A percentile compares a stretch with the other conserved stretches of the same genome.
phyloP scores from a whole-genome alignment of 2,329 filamentous ascomycete species.

The Fusarium buxicola region DNA sequence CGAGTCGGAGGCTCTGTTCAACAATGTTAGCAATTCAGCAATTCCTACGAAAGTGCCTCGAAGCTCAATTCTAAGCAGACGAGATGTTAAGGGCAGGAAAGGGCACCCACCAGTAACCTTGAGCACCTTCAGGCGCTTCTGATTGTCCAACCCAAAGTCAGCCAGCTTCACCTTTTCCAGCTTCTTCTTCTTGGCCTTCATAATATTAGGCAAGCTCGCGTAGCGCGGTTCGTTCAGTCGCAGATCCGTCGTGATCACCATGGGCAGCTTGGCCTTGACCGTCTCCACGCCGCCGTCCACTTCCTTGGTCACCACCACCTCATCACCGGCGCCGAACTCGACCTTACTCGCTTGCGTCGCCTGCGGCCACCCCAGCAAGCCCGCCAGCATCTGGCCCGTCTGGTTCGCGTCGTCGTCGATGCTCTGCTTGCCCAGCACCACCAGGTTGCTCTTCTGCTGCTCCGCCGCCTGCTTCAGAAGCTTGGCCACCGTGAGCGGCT shows the following conservation, averaged over 20 bases:
- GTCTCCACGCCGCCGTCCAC: slow-evolving; percentile 97
- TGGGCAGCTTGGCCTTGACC: slow-evolving; percentile 83
- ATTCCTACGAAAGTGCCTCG: no score
- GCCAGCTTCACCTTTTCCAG: slow-evolving; percentile 89
- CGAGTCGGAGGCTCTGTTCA: slow-evolving; percentile 81
- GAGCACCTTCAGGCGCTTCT: slow-evolving; percentile 84
- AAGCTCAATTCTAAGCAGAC: neutral
- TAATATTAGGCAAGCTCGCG: slow-evolving; percentile 96
- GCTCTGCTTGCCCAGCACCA: slow-evolving; percentile 96
- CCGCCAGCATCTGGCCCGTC: slow-evolving; percentile 98
- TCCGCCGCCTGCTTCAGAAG: slow-evolving; percentile 83
- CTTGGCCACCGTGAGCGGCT: slow-evolving; percentile 94
- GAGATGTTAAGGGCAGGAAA: neutral
- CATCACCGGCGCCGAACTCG: slow-evolving; percentile 76
- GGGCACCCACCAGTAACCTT: slow-evolving; percentile 80
- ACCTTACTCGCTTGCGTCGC: slow-evolving; percentile 93
- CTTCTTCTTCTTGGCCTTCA: slow-evolving; percentile 99
- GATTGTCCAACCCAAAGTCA: slow-evolving; percentile 82
- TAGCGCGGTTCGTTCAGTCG: slow-evolving; percentile 95
- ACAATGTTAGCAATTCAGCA: slow-evolving; percentile 16
- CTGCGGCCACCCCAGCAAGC: slow-evolving; percentile 90
- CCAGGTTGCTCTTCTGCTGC: slow-evolving; percentile 88
- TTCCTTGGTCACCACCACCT: slow-evolving; percentile 84
- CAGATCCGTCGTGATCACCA: slow-evolving; percentile 96
- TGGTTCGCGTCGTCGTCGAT: slow-evolving; percentile 97